Percentiles rank a stretch among this genome's conserved stretches.
Evolutionary conservation across 306 rosid genomes (phyloP).

Genomic region (Dryas alaskensis): DNA sequence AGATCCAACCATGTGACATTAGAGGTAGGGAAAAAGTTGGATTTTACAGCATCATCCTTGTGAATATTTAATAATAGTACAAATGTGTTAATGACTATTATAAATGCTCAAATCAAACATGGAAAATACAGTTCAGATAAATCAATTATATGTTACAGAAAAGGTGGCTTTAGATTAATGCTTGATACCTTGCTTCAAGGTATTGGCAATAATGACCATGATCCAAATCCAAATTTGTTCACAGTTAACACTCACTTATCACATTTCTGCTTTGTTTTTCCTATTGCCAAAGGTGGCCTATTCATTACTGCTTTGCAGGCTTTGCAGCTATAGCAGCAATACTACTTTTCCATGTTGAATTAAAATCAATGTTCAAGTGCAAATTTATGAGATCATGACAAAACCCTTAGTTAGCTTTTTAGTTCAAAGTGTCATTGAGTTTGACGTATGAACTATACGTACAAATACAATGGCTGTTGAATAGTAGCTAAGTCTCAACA

Average conservation of each 20-base stretch:
- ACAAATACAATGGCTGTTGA: neutral
- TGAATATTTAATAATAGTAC: no score
- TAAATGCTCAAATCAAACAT: no score
- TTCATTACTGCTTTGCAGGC: neutral
- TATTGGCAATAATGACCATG: neutral
- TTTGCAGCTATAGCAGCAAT: neutral
- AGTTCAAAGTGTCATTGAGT: neutral
- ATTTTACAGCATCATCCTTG: no score
- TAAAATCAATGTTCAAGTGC: neutral
- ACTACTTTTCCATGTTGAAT: neutral
- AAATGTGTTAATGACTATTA: no score
- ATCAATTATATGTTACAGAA: neutral
- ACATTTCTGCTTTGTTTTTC: neutral
- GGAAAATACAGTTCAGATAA: neutral
- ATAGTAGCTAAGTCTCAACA: neutral
- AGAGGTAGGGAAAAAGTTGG: no score
- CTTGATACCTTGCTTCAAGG: neutral
- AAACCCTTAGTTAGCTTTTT: neutral
- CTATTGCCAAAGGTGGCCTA: neutral
- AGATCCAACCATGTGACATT: no score
- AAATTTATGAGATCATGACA: conserved; percentile 5
- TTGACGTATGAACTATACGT: neutral
- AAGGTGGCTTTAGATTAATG: neutral
- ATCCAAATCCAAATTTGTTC: neutral
- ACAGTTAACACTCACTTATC: neutral